Evolutionary conservation across 192 early-diverging fungal genomes (phyloP).

Genomic region (Mortierella claussenii): DNA sequence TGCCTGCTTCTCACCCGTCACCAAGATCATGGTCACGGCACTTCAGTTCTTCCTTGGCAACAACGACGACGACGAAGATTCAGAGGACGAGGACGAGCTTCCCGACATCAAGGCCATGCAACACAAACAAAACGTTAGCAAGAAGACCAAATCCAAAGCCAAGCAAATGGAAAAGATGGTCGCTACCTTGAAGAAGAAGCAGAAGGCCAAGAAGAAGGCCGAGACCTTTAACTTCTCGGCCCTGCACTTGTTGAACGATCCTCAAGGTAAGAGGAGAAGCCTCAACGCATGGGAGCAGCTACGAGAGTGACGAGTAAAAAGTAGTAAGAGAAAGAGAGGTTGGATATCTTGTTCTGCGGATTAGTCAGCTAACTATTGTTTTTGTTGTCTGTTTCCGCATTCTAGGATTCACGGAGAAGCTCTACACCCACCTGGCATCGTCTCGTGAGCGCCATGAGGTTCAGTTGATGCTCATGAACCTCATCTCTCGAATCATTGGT

Average conservation of each 20-base stretch:
- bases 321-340: too few relatives aligned
- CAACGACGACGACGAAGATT: constrained; percentile 78
- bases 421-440: constrained; percentile 85
- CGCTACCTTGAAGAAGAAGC: constrained; percentile 76
- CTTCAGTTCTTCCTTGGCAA: constrained; percentile 94
- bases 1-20: constrained; percentile 91
- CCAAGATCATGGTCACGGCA: constrained; percentile 94
- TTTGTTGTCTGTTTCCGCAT: too few relatives aligned
- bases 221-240: constrained; percentile 94
- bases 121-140: constrained; percentile 83
- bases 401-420: constrained; percentile 88
- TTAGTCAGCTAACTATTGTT: too few relatives aligned
- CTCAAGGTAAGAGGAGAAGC: constrained; percentile 71
- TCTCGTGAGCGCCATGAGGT: constrained; percentile 91
- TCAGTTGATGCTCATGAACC: constrained; percentile 90
- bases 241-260: constrained; percentile 94
- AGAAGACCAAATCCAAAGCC: constrained; percentile 86
- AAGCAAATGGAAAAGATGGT: constrained; percentile 83
- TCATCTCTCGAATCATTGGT: constrained; percentile 94
- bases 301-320: too few relatives aligned
- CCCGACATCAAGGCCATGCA: constrained; percentile 80
- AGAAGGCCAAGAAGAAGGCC: constrained; percentile 68
- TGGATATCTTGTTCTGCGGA: too few relatives aligned
- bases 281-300: background rate
- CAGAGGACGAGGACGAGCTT: constrained; percentile 67